Base-by-base conservation (phyloP, 352 stramenopile species). In the Pythium grandisporangium region DNA sequence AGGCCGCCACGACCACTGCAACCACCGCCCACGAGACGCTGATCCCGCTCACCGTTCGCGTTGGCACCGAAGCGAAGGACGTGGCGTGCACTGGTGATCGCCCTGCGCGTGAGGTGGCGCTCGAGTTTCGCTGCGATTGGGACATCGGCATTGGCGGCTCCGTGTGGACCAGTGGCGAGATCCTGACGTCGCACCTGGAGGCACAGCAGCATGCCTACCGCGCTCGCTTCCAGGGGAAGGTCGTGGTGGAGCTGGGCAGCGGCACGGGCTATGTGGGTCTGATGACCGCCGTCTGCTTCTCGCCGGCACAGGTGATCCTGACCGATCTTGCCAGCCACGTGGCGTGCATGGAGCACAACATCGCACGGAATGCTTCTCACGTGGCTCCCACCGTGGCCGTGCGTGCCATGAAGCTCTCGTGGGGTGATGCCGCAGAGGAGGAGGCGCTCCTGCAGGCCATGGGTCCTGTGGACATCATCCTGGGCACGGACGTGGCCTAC, bases 401-500 rank as follows among this genome's bases (percentile, higher is more conserved):
- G 12, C 54, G 66, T 32, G 70, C 80, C 8, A 29, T 42, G 32
- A 73, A 90, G 53, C 54, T 90, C 12, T 55, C 55, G 6, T 90
- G 76, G 76, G 73, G 76, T 5, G 61, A 45, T 0, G 20, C 29
- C 1, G 48, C 50, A 20, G 70, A 90, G 35, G 65, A 79, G 37
- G 54, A 38, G 11, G 53, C 56, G 37, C 48, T 88, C 17, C 47
- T 87, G 13, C 42, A 63, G 21, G 61, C 55, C 22, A 42, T 77
- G 14, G 51, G 39, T 8, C 29, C 45, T 11, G 58, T 90, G 6
- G 69, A 92, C 48, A 61, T 87, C 46, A 86, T 92, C 37, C 42
- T 92, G 27, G 78, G 78, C 33, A 92, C 78, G 3, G 78, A 92
- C 41, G 75, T 92, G 25, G 78, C 78, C 21, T 92, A 92, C 50